A percentile compares a stretch with the other conserved stretches of the same genome.
These are phyloP conservation scores for Microcos paniculata DNA, from an alignment of 345 rosid species.

Conservation along the genomic window DNA sequence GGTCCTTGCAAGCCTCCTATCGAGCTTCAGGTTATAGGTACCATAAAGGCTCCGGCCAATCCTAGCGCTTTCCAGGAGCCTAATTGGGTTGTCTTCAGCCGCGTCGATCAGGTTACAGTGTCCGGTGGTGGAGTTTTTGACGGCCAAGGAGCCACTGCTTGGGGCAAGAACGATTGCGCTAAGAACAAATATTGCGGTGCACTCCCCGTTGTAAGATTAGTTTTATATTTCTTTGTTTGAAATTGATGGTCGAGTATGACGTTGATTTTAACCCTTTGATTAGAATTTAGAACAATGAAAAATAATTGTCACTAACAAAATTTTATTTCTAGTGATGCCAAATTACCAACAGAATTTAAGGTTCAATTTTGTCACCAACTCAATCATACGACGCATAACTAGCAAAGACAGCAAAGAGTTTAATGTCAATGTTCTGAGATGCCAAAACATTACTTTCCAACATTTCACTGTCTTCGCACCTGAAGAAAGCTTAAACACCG, in stretches of 20 bases:
- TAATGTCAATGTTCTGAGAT: constrained; percentile 45
- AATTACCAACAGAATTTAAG: constrained; percentile 40
- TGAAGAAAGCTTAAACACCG: constrained; percentile 54
- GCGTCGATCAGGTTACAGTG: constrained; percentile 30
- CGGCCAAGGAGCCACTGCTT: constrained; percentile 48
- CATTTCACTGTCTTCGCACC: constrained; percentile 39
- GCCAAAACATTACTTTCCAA: constrained; percentile 38
- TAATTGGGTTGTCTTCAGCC: constrained; percentile 43
- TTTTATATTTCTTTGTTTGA: not conserved
- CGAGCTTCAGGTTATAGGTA: constrained; percentile 38
- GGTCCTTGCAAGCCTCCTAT: constrained; percentile 55
- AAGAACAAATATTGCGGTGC: constrained; percentile 25
- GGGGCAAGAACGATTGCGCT: constrained; percentile 29
- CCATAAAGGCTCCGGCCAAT: constrained; percentile 42
- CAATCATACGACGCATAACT: constrained; percentile 29
- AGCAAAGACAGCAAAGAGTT: constrained; percentile 51
- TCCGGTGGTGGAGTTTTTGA: constrained; percentile 59
- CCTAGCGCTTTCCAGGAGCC: constrained; percentile 24
- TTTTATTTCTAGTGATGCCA: not conserved
- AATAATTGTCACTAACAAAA: not conserved
- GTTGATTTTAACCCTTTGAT: too few species aligned
- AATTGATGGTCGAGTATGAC: too few species aligned
- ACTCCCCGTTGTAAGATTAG: constrained; percentile 43
- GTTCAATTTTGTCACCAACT: constrained; percentile 39
- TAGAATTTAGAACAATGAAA: too few species aligned